Percentiles rank a stretch among this genome's conserved stretches.
Conservation (phyloP, 2,329 filamentous ascomycete genomes). For the Dactylellina cionopaga region DNA sequence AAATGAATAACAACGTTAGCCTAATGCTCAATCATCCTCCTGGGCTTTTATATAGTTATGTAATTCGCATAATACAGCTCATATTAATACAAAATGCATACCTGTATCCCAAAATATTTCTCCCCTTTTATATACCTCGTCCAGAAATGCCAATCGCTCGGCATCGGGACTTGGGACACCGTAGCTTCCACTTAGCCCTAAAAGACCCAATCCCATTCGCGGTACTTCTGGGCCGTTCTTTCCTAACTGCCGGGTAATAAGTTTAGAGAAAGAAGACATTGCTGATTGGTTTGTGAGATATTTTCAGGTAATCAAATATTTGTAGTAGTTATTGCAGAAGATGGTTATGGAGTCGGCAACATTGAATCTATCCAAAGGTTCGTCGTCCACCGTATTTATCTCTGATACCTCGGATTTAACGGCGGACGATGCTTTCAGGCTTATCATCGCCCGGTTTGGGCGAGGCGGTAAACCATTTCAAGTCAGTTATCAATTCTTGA, state of each 20-base stretch:
- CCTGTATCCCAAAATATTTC: constrained; percentile 67
- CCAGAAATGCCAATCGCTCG: constrained; percentile 66
- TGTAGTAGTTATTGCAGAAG: not conserved
- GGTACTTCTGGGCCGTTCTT: constrained; percentile 66
- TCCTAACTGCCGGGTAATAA: constrained; percentile 64
- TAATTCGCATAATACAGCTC: not conserved
- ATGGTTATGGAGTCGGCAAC: not conserved
- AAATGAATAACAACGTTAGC: too few species aligned
- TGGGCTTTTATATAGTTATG: not conserved
- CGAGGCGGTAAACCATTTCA: too few species aligned
- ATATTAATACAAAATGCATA: not conserved
- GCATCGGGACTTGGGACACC: constrained; percentile 64
- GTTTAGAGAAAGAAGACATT: not conserved
- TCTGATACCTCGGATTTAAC: not conserved
- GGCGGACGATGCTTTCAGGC: not conserved
- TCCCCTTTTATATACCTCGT: constrained; percentile 66
- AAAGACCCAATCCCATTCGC: constrained; percentile 67
- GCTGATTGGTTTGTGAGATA: too few species aligned
- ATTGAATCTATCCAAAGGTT: not conserved
- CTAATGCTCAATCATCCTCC: too few species aligned
- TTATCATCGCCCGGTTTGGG: not conserved
- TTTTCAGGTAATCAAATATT: too few species aligned
- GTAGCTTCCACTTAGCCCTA: constrained; percentile 63
- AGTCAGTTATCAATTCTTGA: too few species aligned
- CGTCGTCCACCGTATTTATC: not conserved